These are phyloP conservation scores for Zygnema circumcarinatum DNA, from an alignment of 139 green algal genomes.

Conservation along the genomic window DNA sequence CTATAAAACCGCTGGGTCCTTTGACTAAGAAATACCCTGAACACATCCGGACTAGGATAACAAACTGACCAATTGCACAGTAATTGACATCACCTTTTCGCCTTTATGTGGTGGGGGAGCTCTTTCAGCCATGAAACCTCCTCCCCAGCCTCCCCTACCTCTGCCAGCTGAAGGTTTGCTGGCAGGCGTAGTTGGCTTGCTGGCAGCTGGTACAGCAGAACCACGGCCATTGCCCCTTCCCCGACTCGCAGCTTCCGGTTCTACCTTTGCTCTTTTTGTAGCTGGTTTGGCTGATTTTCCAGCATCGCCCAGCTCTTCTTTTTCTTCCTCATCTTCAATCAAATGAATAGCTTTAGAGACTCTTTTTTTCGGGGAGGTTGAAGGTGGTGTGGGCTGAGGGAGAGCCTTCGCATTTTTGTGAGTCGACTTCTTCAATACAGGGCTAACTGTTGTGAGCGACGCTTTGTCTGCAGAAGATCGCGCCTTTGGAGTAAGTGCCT, in stretches of 20 bases:
- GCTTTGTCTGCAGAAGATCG: neutral
- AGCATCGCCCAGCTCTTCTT: neutral
- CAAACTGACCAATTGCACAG: too few species aligned
- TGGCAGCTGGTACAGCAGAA: neutral
- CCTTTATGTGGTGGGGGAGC: constrained; percentile 54
- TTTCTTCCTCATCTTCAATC: neutral
- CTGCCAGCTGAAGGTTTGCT: constrained; percentile 17
- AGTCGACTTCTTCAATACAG: neutral
- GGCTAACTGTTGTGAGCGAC: too few species aligned
- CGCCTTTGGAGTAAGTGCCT: neutral
- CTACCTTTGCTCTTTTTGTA: neutral
- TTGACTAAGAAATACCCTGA: too few species aligned
- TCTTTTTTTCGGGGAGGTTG: neutral
- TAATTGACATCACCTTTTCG: constrained; percentile 58
- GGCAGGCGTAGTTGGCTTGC: neutral
- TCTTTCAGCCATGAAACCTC: constrained; percentile 34
- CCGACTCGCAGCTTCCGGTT: neutral
- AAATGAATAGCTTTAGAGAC: neutral
- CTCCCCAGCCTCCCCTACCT: constrained; percentile 39
- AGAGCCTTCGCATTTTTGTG: neutral
- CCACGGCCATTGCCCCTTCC: neutral
- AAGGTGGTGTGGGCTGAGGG: neutral
- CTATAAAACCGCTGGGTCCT: too few species aligned
- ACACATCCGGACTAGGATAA: too few species aligned
- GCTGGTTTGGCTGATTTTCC: neutral